Conservation (phyloP, 2,329 filamentous ascomycete genomes). For the Ceratocystis cacaofunesta region DNA sequence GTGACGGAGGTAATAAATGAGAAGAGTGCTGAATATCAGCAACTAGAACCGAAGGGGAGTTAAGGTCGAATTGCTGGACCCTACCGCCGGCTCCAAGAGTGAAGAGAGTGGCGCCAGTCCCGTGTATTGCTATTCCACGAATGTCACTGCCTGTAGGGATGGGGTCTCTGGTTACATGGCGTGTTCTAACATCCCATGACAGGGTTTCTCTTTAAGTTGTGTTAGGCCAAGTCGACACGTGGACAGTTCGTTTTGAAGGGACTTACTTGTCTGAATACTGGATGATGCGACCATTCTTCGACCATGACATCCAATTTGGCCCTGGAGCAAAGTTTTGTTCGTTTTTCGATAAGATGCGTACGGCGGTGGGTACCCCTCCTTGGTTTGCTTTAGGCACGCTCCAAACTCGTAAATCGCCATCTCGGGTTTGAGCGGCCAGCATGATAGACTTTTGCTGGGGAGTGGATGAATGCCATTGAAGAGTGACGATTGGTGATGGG, state of each 20-base stretch:
- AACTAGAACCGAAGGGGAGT: slow-evolving; percentile 65
- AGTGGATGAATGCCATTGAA: slow-evolving; percentile 94
- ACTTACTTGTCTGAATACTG: slow-evolving; percentile 83
- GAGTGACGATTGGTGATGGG: slow-evolving; percentile 72
- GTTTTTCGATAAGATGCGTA: slow-evolving; percentile 67
- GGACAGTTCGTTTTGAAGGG: too few relatives aligned
- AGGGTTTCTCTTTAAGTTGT: slow-evolving; percentile 48
- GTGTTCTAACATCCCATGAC: slow-evolving; percentile 96
- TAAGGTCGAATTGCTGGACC: slow-evolving; percentile 89
- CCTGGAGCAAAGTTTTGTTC: slow-evolving; percentile 49
- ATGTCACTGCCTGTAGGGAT: slow-evolving; percentile 76
- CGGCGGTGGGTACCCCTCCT: slow-evolving; percentile 70
- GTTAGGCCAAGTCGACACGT: too few relatives aligned
- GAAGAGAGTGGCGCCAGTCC: slow-evolving; percentile 80
- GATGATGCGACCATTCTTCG: slow-evolving; percentile 90
- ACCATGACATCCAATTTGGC: slow-evolving; percentile 96
- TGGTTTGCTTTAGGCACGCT: slow-evolving; percentile 72
- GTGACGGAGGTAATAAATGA: slow-evolving; percentile 61
- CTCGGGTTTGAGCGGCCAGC: slow-evolving; percentile 81
- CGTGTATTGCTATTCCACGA: slow-evolving; percentile 71
- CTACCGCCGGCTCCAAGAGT: slow-evolving; percentile 78
- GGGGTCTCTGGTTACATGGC: slow-evolving; percentile 78
- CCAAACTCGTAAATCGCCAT: slow-evolving; percentile 90
- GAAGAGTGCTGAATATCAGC: slow-evolving; percentile 79
- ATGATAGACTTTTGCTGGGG: slow-evolving; percentile 95